Evolutionary conservation across 192 early-diverging fungal species (phyloP).

Genomic region (Lunasporangiospora selenospora): DNA sequence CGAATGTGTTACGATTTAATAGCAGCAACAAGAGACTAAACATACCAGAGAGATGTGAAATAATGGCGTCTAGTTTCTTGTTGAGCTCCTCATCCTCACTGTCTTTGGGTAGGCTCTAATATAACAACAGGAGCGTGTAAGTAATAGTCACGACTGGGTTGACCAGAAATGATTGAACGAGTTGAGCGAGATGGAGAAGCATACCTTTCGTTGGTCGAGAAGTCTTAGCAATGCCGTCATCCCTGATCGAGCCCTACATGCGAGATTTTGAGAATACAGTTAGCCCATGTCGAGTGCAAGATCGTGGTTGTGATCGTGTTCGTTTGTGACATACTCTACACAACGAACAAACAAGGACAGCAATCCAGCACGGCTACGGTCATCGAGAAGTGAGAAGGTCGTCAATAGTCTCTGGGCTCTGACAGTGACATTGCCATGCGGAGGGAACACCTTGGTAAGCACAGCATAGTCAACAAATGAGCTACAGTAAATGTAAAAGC

Average conservation of each 20-base stretch:
- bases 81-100: constrained; percentile 51
- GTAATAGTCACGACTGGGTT: too few species aligned
- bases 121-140: too few species aligned
- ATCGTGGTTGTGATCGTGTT: not conserved
- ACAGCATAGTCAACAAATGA: constrained; percentile 67
- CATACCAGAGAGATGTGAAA: constrained; percentile 60
- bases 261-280: not conserved
- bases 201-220: constrained; percentile 69
- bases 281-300: not conserved
- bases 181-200: not conserved
- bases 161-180: not conserved
- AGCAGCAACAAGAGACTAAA: constrained; percentile 12
- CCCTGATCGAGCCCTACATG: constrained; percentile 59
- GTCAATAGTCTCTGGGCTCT: constrained; percentile 74
- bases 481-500: constrained; percentile 45
- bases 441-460: constrained; percentile 67
- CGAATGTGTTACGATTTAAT: too few species aligned
- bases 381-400: constrained; percentile 68
- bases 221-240: constrained; percentile 65
- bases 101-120: too few species aligned
- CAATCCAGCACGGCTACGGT: constrained; percentile 77
- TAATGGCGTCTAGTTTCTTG: constrained; percentile 57
- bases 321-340: constrained; percentile 54
- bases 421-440: constrained; percentile 54
- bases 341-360: constrained; percentile 77